Conservation (phyloP, 1,139 yeast genomes). For the Lodderomyces theae region DNA sequence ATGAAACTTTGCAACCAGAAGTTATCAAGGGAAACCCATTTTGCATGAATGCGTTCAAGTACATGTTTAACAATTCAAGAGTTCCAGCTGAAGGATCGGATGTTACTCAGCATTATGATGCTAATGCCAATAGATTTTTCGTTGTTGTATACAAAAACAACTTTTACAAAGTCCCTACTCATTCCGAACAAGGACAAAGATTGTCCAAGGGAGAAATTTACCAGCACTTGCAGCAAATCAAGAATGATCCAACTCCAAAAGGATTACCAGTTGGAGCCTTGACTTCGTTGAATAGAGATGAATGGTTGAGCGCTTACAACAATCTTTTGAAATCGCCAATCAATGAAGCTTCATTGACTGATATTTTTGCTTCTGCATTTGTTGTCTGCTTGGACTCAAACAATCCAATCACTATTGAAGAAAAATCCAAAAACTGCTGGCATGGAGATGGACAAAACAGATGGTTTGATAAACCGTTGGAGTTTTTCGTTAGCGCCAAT, state of each 20-base stretch:
- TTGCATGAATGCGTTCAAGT: conserved; percentile 90
- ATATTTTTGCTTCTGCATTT: conserved; percentile 77
- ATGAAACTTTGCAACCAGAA: conserved; percentile 72
- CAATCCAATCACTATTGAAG: conserved; percentile 75
- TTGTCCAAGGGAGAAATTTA: conserved; percentile 63
- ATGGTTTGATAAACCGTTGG: conserved; percentile 88
- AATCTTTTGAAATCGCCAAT: conserved; percentile 57
- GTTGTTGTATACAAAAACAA: conserved; percentile 74
- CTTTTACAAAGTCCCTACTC: conserved; percentile 78
- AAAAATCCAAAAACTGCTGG: conserved; percentile 86
- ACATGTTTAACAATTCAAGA: conserved; percentile 89
- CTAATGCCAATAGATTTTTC: conserved; percentile 63
- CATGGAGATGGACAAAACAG: conserved; percentile 93
- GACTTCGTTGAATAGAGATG: conserved; percentile 84
- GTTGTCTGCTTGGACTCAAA: conserved; percentile 76
- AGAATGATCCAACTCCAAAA: conserved; percentile 33
- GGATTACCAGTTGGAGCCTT: conserved; percentile 70
- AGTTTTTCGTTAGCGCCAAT: conserved; percentile 76
- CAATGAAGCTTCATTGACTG: conserved; percentile 57
- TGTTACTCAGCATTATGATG: conserved; percentile 50
- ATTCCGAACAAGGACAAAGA: conserved; percentile 51
- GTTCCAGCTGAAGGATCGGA: conserved; percentile 65
- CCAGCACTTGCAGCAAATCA: conserved; percentile 58
- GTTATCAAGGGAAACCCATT: conserved; percentile 75
- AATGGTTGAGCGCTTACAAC: conserved; percentile 64